Evolutionary conservation across 306 rosid species (phyloP), one percentile per base, ranked within the genome.

Genomic region (Cucumis melo): DNA sequence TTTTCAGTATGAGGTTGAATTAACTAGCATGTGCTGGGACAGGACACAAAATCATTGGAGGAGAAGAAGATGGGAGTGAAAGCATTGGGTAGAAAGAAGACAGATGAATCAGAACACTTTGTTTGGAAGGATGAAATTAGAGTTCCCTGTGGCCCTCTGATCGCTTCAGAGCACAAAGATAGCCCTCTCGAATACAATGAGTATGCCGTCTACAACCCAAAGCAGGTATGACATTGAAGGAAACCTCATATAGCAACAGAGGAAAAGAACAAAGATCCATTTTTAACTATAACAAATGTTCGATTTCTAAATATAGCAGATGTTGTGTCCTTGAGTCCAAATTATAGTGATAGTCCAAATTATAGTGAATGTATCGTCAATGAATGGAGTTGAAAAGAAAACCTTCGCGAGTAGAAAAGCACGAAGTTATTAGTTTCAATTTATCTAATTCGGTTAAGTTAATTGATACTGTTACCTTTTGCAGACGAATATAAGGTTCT

Each of bases 101-200:
- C 96, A 19, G 86, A 90, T 8, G 96, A 92, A 82, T 79, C 92
- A 5, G 95, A 94, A 63, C 96, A 92, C 74, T 86, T 87, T 38
- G 78, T 83, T 8, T 92, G 96, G 99, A 87, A 92, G 80, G 96
- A 87, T 72, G 90, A 88, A 17, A 90, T 89, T 42, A 90, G 85
- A 80, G 97, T 94, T 75, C 97, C 98, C 7, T 89, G 87, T 58
- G 99, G 96, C 41, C 58, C 58, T 21, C 66, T 92, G 53, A 79
- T 92, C 57, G 78, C 88, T 48, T 88, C 96, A 17, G 91, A 83
- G 11, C 85, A 88, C 76, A 83, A 80, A 81, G 96, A 94, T 34
- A 85, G 93, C 56, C 81, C 87, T 12, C 65, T 91, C 64, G 95
- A 94, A 50, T 94, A 87, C 81, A 92, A 87, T 20, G 97, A 89